Evolutionary conservation across 2,329 filamentous ascomycete species (phyloP), one percentile per base, ranked within the genome.

Genomic region (Microdochium trichocladiopsis): DNA sequence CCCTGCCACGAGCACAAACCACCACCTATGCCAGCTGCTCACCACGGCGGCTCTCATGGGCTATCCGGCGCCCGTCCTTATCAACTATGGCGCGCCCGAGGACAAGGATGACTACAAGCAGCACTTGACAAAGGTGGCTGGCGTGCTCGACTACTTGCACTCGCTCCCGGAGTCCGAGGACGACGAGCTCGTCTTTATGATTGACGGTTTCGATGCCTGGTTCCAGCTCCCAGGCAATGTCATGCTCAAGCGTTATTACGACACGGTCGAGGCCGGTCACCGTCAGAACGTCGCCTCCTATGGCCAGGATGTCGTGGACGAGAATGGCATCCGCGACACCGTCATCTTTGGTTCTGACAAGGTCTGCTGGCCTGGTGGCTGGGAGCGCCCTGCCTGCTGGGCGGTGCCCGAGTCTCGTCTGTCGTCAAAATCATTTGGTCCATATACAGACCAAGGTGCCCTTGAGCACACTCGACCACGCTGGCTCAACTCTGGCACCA

Each of bases 141-240:
- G 48, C 21, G 51, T 50, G 5, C 48, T 50, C 24, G 50, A 52
- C 18, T 58, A 57, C 41, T 48, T 58, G 47, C 31, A 47, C 25
- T 24, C 31, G 8, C 53, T 58, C 3, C 52, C 79, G 3, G 72
- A 77, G 62, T 52, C 52, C 6, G 72, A 1, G 66, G 72, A 83
- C 52, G 71, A 80, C 21, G 85, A 88, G 61, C 66, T 89, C 25
- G 75, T 86, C 8, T 66, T 87, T 53, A 72, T 87, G 48, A 73
- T 84, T 5, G 84, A 88, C 61, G 82, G 79, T 1, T 77, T 81
- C 62, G 82, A 87, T 53, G 73, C 82, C 1, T 82, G 83, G 69
- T 81, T 87, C 54, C 85, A 88, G 63, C 69, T 88, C 2, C 82
- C 83, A 0, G 77, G 81, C 2, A 78, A 84, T 43, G 72, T 87